These are phyloP conservation scores for Escallonia rubra DNA, from an alignment of 129 eudicot genomes.

Conservation along the genomic window DNA sequence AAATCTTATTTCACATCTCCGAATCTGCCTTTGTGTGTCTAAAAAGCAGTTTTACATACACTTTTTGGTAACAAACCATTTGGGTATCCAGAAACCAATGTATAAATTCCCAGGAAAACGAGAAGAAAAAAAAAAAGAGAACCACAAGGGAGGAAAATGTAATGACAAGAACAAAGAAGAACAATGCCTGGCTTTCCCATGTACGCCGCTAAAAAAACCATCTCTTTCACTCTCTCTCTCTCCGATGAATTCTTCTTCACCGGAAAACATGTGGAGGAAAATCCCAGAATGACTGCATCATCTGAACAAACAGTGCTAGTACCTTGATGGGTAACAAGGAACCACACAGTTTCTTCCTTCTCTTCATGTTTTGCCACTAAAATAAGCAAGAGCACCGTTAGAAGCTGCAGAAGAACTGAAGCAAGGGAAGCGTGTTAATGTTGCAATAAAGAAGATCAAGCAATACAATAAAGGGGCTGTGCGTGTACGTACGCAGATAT, in stretches of 20 bases:
- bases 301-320: neutral
- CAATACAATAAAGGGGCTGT: neutral
- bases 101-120: neutral
- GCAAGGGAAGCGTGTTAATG: neutral
- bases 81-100: neutral
- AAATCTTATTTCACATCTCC: slow-evolving; percentile 4
- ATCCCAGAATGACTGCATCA: slow-evolving; percentile 7
- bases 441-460: no score
- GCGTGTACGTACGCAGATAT: neutral
- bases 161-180: slow-evolving; percentile 13
- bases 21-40: neutral
- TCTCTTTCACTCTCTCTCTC: slow-evolving; percentile 3
- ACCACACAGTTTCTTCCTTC: slow-evolving; percentile 16
- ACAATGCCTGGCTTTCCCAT: slow-evolving; percentile 81
- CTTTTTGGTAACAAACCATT: neutral
- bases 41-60: slow-evolving; percentile 6
- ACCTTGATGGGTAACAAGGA: no score
- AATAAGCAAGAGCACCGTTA: neutral
- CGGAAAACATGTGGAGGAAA: slow-evolving; percentile 22
- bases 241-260: slow-evolving; percentile 36
- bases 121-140: slow-evolving; percentile 1
- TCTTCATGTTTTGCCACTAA: slow-evolving; percentile 9
- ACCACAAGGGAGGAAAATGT: slow-evolving; percentile 15
- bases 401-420: neutral
- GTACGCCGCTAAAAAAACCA: slow-evolving; percentile 48